Evolutionary conservation across 2,329 filamentous ascomycete genomes (phyloP), one percentile per base, ranked within the genome.

Genomic region (Cladosporium sp.): DNA sequence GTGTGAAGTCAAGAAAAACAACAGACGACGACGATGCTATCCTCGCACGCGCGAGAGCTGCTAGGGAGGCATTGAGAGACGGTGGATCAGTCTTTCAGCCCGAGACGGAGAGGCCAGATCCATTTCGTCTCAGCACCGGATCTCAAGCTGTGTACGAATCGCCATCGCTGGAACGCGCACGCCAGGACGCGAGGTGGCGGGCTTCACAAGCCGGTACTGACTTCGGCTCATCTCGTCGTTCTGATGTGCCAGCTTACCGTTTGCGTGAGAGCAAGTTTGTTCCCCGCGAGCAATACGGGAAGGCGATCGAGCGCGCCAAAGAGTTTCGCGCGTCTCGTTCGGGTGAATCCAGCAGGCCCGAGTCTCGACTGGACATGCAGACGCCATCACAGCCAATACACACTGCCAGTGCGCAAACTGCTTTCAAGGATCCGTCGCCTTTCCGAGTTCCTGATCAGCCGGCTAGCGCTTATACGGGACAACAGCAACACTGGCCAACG

Each of bases 211-310:
- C 32, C 6, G 43, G 28, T 10, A 46, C 35, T 10, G 35, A 45
- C 18, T 50, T 50, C 28, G 48, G 48, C 9, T 35, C 40, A 28
- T 45, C 43, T 31, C 46, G 48, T 51, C 33, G 54, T 45, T 46
- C 40, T 13, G 60, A 65, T 16, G 60, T 68, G 1, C 68, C 68
- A 16, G 67, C 67, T 16, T 70, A 70, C 53, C 56, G 67, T 16
- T 51, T 65, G 11, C 60, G 68, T 10, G 66, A 69, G 49, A 68
- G 65, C 60, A 63, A 59, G 37, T 70, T 70, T 41, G 66, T 70
- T 9, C 64, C 67, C 5, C 60, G 65, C 9, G 66, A 68, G 49
- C 58, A 67, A 6, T 69, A 70, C 46, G 60, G 57, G 3, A 55
- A 58, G n/a, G 66, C 67, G 3, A 61, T 66, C n/a, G 63, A 67